Base-by-base conservation (phyloP, 345 rosid genomes). In the Gossypium rotundifolium region DNA sequence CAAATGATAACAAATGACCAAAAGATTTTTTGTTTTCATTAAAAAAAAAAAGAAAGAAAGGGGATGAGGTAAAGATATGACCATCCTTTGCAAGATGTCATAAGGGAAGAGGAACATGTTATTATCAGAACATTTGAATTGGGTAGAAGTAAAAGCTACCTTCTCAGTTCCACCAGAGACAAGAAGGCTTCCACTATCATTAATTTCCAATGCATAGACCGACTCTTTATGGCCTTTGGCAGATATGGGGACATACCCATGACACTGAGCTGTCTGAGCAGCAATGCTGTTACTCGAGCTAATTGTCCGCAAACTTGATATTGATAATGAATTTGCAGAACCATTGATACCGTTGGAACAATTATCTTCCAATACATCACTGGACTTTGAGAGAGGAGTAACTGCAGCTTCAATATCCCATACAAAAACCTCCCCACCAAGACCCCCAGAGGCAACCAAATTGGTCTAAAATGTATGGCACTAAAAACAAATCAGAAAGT, bases 161-260 rank as follows among this genome's bases (percentile, higher is more conserved):
- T 93, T 93, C 87, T 96, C 97, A 38, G 98, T 96, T 75, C 99
- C 99, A 82, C 99, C 99, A 78, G 99, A 96, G 67, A 93, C 97
- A 75, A 96, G 99, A 85, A 88, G 80, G 60, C 87, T 81, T 77
- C 97, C 99, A 72, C 87, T 86, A 79, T 89, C 97, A 87, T 91
- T 96, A 97, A 93, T 91, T 69, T 93, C 93, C 84, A 96, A 84
- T 45, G 99, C 98, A 83, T 96, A 96, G 78, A 93, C 98, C 1
- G 98, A 96, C 88, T 96, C 99, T 84, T 96, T 96, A 77, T 96
- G 99, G 78, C 99, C 99, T 86, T 96, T 96, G 74, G 93, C 97
- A 85, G 90, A 73, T 27, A 87, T 78, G 27, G 98, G 98, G 29
- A 88, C 82, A 81, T 91, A 89, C 63, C 98, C 94, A 81, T 87